Conservation (phyloP, 1,284 basidiomycete genomes). For the Thecaphora thlaspeos region DNA sequence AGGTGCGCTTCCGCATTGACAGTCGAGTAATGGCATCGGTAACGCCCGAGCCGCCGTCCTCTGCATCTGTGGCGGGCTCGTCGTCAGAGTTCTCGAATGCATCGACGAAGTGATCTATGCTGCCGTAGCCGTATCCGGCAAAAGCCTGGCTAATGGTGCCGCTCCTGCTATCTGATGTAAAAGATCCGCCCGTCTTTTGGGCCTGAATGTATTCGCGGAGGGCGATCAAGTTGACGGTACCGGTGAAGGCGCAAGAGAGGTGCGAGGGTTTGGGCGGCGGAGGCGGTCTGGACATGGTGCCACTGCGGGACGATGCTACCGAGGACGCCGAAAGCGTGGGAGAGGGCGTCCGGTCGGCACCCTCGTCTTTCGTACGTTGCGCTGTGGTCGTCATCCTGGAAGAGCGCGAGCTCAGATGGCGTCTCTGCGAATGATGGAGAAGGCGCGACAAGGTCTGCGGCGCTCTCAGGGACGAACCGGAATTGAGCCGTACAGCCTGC, state of each 20-base stretch:
- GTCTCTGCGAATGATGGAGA: too few relatives aligned
- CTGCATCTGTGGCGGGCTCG: constrained; percentile 6
- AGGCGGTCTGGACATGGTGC: constrained; percentile 27
- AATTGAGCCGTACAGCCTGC: too few relatives aligned
- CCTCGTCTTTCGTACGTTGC: too few relatives aligned
- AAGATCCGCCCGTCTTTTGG: constrained; percentile 33
- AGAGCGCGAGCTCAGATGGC: too few relatives aligned
- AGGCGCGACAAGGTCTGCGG: too few relatives aligned
- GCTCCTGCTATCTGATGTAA: constrained; percentile 13
- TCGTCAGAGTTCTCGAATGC: constrained; percentile 18
- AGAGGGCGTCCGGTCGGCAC: neutral
- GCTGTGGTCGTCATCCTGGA: too few relatives aligned
- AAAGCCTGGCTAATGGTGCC: constrained; percentile 20
- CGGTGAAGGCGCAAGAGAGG: constrained; percentile 39
- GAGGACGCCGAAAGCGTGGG: constrained; percentile 8
- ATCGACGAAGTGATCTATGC: constrained; percentile 22
- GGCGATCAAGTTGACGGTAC: constrained; percentile 46
- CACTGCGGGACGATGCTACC: constrained; percentile 12
- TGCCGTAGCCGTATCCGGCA: constrained; percentile 26
- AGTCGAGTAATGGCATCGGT: constrained; percentile 2
- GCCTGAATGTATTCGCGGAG: constrained; percentile 37
- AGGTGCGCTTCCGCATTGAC: constrained; percentile 16
- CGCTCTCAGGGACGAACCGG: too few relatives aligned
- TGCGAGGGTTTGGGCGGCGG: constrained; percentile 42
- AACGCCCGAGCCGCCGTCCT: neutral